These are phyloP conservation scores for Lasiosphaeria hispida DNA, from an alignment of 495 filamentous ascomycete species.

Conservation along the genomic window DNA sequence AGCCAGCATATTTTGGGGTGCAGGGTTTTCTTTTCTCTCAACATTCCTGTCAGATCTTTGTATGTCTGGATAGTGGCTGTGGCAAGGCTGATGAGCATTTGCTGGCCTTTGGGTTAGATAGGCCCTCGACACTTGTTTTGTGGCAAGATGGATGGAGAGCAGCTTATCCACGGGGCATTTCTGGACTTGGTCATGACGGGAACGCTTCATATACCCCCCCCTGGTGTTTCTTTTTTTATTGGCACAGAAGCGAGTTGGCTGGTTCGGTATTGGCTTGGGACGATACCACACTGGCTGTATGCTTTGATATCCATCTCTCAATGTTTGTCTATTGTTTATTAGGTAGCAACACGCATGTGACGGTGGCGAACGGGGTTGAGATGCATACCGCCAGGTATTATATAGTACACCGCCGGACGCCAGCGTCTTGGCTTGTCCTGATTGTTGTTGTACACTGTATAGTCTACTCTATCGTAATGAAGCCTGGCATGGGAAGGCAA, in stretches of 20 bases:
- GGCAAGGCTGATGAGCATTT: background rate
- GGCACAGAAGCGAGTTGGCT: background rate
- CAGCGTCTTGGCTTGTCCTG: too few relatives aligned
- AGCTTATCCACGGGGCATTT: background rate
- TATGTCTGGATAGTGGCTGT: background rate
- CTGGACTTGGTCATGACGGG: background rate
- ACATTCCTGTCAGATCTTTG: background rate
- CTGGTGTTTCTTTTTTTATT: background rate
- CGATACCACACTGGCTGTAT: background rate
- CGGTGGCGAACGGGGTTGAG: too few relatives aligned
- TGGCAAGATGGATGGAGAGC: background rate
- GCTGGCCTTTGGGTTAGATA: background rate
- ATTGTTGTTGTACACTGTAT: too few relatives aligned
- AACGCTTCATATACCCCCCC: background rate
- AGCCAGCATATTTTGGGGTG: too few relatives aligned
- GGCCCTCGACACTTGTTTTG: too few relatives aligned
- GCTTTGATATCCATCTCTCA: constrained; percentile 1
- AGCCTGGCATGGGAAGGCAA: too few relatives aligned
- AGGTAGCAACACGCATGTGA: too few relatives aligned
- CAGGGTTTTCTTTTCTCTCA: background rate
- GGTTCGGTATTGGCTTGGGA: background rate
- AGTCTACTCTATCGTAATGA: too few relatives aligned
- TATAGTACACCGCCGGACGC: too few relatives aligned
- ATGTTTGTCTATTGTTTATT: background rate
- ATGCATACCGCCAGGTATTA: too few relatives aligned